Conservation (phyloP, 2,329 filamentous ascomycete species). For the Cadophora sp. region DNA sequence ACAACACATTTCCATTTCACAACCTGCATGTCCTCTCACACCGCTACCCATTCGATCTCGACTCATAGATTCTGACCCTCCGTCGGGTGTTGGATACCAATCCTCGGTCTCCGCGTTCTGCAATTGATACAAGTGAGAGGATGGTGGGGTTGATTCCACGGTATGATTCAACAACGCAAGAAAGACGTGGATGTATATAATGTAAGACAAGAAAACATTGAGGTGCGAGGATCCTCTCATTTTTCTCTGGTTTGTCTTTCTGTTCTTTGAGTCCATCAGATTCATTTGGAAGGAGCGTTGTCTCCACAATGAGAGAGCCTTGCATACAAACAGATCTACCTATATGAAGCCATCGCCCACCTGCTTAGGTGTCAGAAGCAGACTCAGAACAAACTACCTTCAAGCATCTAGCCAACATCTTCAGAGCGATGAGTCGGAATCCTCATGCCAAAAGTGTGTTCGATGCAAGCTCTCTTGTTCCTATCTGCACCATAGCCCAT, state of each 20-base stretch:
- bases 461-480: conserved; percentile 28
- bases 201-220: conserved; percentile 42
- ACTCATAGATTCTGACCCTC: neutral
- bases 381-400: neutral
- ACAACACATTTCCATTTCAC: neutral
- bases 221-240: too few relatives aligned
- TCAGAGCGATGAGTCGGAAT: conserved; percentile 35
- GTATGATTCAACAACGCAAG: conserved; percentile 32
- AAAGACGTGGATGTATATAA: conserved; percentile 40
- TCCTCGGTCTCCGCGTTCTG: neutral
- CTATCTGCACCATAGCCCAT: conserved; percentile 24
- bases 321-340: too few relatives aligned
- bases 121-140: neutral
- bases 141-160: neutral
- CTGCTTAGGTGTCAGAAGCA: conserved; percentile 22
- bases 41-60: too few relatives aligned
- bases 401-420: neutral
- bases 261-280: too few relatives aligned
- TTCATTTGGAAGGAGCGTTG: neutral
- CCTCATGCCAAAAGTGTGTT: conserved; percentile 29
- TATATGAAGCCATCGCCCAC: neutral
- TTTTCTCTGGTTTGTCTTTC: too few relatives aligned
- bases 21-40: too few relatives aligned
- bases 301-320: neutral
- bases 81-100: too few relatives aligned